These are phyloP conservation scores for Cryptosporidium ryanae DNA, from an alignment of 169 alveolate species.

Conservation along the genomic window DNA sequence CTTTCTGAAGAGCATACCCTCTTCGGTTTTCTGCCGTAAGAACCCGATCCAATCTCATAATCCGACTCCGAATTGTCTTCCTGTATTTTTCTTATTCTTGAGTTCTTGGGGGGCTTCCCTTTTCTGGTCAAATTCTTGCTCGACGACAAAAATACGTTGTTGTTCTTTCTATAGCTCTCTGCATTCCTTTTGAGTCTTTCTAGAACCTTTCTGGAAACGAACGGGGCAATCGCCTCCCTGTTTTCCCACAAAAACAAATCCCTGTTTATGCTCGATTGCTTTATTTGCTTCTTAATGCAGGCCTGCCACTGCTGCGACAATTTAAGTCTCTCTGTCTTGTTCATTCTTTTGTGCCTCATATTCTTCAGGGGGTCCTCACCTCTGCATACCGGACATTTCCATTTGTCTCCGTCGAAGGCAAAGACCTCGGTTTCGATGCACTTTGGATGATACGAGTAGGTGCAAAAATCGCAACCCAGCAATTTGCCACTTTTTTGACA, in stretches of 20 bases:
- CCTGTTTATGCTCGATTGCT: slow-evolving; percentile 83
- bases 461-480: slow-evolving; percentile 90
- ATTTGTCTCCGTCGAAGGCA: slow-evolving; percentile 83
- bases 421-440: slow-evolving; percentile 87
- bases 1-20: no score
- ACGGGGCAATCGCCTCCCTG: slow-evolving; percentile 84
- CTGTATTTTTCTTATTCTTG: slow-evolving; percentile 43
- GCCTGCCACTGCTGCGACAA: slow-evolving; percentile 85
- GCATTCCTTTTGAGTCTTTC: slow-evolving; percentile 81
- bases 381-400: slow-evolving; percentile 92
- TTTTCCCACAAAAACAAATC: slow-evolving; percentile 85
- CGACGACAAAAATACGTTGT: neutral
- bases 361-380: slow-evolving; percentile 90
- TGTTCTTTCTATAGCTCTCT: slow-evolving; percentile 71
- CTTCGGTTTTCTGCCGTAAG: no score
- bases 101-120: neutral
- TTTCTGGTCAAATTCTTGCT: neutral
- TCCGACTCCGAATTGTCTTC: no score
- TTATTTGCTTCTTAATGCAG: slow-evolving; percentile 82
- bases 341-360: slow-evolving; percentile 90
- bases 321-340: slow-evolving; percentile 85
- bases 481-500: slow-evolving; percentile 89
- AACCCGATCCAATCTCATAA: no score
- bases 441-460: slow-evolving; percentile 89
- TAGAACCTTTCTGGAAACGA: slow-evolving; percentile 83